Base-by-base conservation (phyloP, 257 asterid species). In the Sherardia arvensis region DNA sequence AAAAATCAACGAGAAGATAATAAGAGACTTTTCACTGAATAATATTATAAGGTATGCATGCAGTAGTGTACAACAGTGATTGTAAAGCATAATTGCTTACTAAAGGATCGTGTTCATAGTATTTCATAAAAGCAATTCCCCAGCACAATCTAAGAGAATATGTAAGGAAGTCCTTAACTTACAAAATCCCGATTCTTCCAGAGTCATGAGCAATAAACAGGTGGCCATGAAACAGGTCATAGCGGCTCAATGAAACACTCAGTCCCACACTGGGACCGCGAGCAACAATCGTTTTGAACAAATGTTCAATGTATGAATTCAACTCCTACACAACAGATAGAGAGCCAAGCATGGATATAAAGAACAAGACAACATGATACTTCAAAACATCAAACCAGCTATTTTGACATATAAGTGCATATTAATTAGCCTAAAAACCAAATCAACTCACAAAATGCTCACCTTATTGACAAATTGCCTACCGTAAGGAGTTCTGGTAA, bases 141-240 rank as follows among this genome's bases (percentile, higher is more conserved):
- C 43, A 10, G 43, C 43, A 36, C n/a, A n/a, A n/a, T n/a, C n/a
- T 36, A 36, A 36, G 43, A 36, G 15, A 18, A 66, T 17, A 8
- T 5, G 20, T 7, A 18, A 23, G 32, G 17, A 23, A 25, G 32
- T 64, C 22, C 25, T 30, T 33, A 64, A 86, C 98, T 91, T 84
- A 91, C 98, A 91, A 78, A 76, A 91, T 88, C 62, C 98, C 98
- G 78, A 91, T 87, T 77, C 98, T 84, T 76, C 90, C 83, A 66
- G 96, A 79, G 57, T 80, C 92, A 75, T 49, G 74, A 63, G 88
- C 83, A 69, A 91, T 69, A 69, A 91, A 88, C 72, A 91, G 84
- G 71, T 91, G 98, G 36, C 98, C 96, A 32, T 91, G 98, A 80
- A 88, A 91, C 36, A 91, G 84, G 73, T 91, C 98, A 71, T 69